phyloP scores from a whole-genome alignment of 2,329 filamentous ascomycete species.

The Plenodomus tracheiphilus region DNA sequence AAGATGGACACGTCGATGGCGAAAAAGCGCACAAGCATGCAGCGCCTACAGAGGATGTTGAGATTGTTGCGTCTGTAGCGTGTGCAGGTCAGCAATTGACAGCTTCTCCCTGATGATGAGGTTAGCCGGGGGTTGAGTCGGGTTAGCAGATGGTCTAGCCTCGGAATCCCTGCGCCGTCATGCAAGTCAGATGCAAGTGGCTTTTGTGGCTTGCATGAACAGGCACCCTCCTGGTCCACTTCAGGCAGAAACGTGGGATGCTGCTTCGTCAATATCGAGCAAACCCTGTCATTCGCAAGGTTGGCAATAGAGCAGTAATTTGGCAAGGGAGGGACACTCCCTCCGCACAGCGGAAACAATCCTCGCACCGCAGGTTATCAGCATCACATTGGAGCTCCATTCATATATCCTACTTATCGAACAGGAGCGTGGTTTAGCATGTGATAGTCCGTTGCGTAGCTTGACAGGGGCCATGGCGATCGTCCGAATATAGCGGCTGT shows the following conservation, averaged over 20 bases:
- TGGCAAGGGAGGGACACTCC: background rate
- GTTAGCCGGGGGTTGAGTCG: conserved; percentile 17
- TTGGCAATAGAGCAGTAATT: background rate
- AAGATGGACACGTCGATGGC: conserved; percentile 2
- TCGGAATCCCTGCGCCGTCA: conserved; percentile 19
- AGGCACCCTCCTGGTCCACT: conserved; percentile 19
- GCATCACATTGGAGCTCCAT: background rate
- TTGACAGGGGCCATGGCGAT: conserved; percentile 17
- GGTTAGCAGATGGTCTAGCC: conserved; percentile 26
- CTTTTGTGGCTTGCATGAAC: conserved; percentile 25
- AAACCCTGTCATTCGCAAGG: conserved; percentile 9
- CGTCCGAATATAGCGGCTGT: conserved; percentile 14
- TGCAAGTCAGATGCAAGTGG: conserved; percentile 35
- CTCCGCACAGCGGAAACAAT: background rate
- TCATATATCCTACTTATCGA: background rate
- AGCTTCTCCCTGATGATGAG: conserved; percentile 13
- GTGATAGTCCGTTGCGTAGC: conserved; percentile 13
- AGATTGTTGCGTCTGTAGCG: conserved; percentile 6
- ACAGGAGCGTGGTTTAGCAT: conserved; percentile 12
- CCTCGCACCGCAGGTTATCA: background rate
- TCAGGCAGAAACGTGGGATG: conserved; percentile 21
- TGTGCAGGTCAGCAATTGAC: conserved; percentile 14
- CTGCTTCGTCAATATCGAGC: conserved; percentile 10
- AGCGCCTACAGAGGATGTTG: background rate
- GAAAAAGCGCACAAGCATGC: conserved; percentile 1